Evolutionary conservation across 345 rosid genomes (phyloP), one percentile per base, ranked within the genome.

Genomic region (Conringia planisiliqua): DNA sequence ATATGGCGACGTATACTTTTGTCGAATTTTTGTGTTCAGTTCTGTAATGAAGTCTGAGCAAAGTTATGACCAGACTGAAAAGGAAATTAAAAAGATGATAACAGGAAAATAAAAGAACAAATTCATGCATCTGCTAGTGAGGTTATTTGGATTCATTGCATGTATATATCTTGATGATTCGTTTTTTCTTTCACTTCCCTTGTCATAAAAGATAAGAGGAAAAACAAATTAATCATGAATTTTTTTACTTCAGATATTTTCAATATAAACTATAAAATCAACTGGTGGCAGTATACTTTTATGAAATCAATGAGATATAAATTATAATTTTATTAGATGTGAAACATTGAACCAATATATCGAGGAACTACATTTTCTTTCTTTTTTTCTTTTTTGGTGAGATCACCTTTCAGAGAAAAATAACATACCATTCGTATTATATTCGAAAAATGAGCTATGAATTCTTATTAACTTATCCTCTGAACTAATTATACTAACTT

Each of bases 51-150:
- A 68, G 70, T 42, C 70, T 68, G 48, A 68, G 39, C 70, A 68
- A 76, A 68, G 68, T 68, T 51, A 75, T 61, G 69, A 48, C 38
- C 44, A 67, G 46, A 29, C 78, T 58, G 18, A 67, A 60, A 75
- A 68, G 30, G 5, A 0, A 59, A 30, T 7, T 58, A 33, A 56
- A 57, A 66, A 10, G 35, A 57, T 66, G 60, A 36, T 59, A 18
- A 60, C 50, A 68, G 26, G 6, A n/a, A n/a, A 18, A 17, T 11
- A 8, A 1, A 7, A 2, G 39, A 40, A 13, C 4, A 64, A 42
- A 68, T 76, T 24, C 70, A 76, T 61, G 79, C 74, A 68, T 75
- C 79, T 62, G 48, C n/a, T 60, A 1, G 62, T 68, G 11, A 67
- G 8, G 56, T 22, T 62, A 14, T 75, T 48, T 52, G 46, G 69